These are phyloP conservation scores for Asterochloris sp. DNA, from an alignment of 139 green algal species.

Conservation along the genomic window DNA sequence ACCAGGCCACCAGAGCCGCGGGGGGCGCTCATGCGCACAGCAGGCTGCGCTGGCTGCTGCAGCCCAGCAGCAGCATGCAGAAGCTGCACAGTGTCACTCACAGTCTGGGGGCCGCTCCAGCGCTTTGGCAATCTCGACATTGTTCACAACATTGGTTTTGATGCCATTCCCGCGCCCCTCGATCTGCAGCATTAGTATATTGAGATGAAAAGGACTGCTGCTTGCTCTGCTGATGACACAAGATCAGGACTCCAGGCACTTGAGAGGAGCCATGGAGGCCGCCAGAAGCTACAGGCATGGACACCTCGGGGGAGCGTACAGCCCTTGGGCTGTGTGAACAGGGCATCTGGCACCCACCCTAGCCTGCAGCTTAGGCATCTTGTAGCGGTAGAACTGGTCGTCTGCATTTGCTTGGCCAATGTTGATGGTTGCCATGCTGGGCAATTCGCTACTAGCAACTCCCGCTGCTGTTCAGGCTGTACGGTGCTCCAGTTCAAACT, in stretches of 20 bases:
- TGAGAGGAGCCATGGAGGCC: not conserved
- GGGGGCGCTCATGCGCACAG: too few relatives aligned
- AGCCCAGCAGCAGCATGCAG: not conserved
- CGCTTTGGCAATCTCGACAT: conserved; percentile 97
- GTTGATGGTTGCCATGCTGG: conserved; percentile 38
- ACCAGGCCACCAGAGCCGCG: too few relatives aligned
- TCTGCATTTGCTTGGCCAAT: conserved; percentile 89
- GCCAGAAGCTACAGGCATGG: not conserved
- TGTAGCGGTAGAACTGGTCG: conserved; percentile 96
- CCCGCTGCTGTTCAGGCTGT: not conserved
- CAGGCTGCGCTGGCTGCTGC: too few relatives aligned
- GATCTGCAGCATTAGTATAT: conserved; percentile 59
- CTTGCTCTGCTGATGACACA: too few relatives aligned
- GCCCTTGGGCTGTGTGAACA: not conserved
- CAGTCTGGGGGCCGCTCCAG: conserved; percentile 89
- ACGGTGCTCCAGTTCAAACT: too few relatives aligned
- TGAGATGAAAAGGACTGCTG: not conserved
- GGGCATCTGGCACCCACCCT: conserved; percentile 53
- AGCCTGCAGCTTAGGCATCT: conserved; percentile 94
- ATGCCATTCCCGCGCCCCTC: conserved; percentile 98
- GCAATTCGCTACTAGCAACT: not conserved
- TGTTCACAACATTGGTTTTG: conserved; percentile 99
- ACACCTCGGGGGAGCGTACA: not conserved
- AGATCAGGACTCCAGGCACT: not conserved
- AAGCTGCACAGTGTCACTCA: conserved; percentile 36